Base-by-base conservation (phyloP, 1,139 yeast genomes). In the Zygosaccharomyces pseudobailii region DNA sequence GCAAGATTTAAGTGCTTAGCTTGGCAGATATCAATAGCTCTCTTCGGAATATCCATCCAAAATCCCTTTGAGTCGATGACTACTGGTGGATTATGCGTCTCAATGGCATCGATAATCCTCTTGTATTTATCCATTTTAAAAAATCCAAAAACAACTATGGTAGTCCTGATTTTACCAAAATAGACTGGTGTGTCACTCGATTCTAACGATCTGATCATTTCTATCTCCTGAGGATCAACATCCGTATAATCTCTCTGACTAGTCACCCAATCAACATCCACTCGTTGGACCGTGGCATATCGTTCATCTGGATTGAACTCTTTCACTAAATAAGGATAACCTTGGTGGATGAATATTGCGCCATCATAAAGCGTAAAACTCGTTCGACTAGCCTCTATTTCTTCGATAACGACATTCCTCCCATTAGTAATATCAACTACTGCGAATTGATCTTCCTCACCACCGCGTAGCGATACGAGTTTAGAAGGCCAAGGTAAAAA, bases 311-410 rank as follows among this genome's bases (percentile, higher is more conserved):
- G 73, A 56, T 89, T 85, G 59, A 92, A 85, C 56, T 89, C 95
- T 47, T 84, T 79, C 0, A 94, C 90, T 32, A 94, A 64, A 61
- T 89, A 90, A 0, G 97, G 88, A 50, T 79, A 75, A 3, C 99
- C 99, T 65, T 92, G 97, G 61, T 92, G 97, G 42, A 92, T 76
- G 56, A 87, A 89, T 1, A 92, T 89, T 0, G 95, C 98, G 0
- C 98, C 99, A 64, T 92, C 97, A 63, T 94, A 94, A 1, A 92
- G 65, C 0, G 97, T 88, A 63, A 92, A 92, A 44, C 90, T 83
- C 0, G 95, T 87, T 56, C 98, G 75, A 42, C 87, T 83, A 2
- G 86, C 86, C 62, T 92, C 98, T n/a, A 92, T 79, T 57, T 85
- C 92, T 67, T 92, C 99, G 40, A 92, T 83, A 1, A 92, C 83